Conservation (phyloP, 495 filamentous ascomycete genomes). For the Astrothelium macrocarpum region DNA sequence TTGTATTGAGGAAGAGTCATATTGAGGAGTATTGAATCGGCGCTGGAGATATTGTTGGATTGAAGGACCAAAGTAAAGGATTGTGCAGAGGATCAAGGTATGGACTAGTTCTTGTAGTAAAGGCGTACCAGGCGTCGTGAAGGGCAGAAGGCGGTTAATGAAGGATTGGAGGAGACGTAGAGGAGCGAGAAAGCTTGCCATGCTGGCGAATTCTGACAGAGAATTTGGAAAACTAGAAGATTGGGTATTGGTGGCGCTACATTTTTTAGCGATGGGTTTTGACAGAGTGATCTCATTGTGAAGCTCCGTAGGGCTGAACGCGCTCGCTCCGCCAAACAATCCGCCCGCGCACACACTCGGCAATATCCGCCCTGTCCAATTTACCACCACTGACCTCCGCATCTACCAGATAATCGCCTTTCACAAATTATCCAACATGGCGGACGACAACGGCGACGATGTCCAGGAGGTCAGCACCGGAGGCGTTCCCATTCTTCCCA, state of each 20-base stretch:
- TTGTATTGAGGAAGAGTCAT: background rate
- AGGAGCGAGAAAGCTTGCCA: slow-evolving; percentile 11
- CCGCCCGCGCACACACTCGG: slow-evolving; percentile 2
- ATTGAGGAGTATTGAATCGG: background rate
- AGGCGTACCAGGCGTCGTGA: slow-evolving; percentile 29
- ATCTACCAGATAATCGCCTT: background rate
- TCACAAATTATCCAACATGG: slow-evolving; percentile 6
- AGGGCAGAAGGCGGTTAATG: slow-evolving; percentile 32
- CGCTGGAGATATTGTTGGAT: slow-evolving; percentile 12
- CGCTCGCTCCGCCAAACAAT: slow-evolving; percentile 5
- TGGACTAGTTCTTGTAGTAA: slow-evolving; percentile 32
- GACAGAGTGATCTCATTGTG: background rate
- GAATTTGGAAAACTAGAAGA: background rate
- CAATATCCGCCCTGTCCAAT: slow-evolving; percentile 2
- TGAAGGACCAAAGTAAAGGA: slow-evolving; percentile 30
- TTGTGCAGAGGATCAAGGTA: slow-evolving; percentile 25
- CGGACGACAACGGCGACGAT: slow-evolving; percentile 82
- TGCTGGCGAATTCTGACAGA: background rate
- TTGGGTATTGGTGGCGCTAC: too few species aligned
- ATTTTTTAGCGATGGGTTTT: too few species aligned
- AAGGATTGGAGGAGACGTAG: background rate
- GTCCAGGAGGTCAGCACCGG: slow-evolving; percentile 74
- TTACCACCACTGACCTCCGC: background rate
- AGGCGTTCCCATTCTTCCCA: slow-evolving; percentile 77
- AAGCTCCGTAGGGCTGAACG: background rate